phyloP scores from a whole-genome alignment of 352 stramenopile genomes.

The Globisporangium emineosum region DNA sequence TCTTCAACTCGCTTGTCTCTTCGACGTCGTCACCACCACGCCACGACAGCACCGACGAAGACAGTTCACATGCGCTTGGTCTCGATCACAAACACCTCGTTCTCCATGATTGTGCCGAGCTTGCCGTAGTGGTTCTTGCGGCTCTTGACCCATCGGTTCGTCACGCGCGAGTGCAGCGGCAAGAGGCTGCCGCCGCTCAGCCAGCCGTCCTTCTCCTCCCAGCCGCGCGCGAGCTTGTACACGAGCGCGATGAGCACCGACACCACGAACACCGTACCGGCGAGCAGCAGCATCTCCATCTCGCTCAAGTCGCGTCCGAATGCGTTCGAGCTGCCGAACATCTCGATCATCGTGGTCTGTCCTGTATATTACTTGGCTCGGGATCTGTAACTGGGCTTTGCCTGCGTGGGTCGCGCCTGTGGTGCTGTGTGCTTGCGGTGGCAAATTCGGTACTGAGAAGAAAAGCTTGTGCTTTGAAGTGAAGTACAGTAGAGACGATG shows the following conservation, averaged over 20 bases:
- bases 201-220: constrained; percentile 47
- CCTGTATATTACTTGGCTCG: not conserved
- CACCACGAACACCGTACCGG: constrained; percentile 67
- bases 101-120: constrained; percentile 66
- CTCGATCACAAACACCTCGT: constrained; percentile 64
- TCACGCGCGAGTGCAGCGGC: constrained; percentile 46
- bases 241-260: constrained; percentile 71
- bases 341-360: constrained; percentile 44
- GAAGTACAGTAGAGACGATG: not conserved
- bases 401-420: too few relatives aligned
- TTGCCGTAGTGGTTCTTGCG: constrained; percentile 62
- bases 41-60: not conserved
- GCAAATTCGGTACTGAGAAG: constrained; percentile 14
- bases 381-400: too few relatives aligned
- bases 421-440: not conserved
- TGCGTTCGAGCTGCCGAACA: constrained; percentile 70
- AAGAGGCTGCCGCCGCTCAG: constrained; percentile 27
- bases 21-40: not conserved
- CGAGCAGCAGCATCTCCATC: constrained; percentile 62
- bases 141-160: constrained; percentile 57
- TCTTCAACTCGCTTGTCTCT: not conserved
- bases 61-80: constrained; percentile 52
- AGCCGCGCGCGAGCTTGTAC: constrained; percentile 72
- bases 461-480: not conserved
- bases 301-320: constrained; percentile 72